phyloP scores from a whole-genome alignment of 208 protist species.

The Wallacemonas sp. region DNA sequence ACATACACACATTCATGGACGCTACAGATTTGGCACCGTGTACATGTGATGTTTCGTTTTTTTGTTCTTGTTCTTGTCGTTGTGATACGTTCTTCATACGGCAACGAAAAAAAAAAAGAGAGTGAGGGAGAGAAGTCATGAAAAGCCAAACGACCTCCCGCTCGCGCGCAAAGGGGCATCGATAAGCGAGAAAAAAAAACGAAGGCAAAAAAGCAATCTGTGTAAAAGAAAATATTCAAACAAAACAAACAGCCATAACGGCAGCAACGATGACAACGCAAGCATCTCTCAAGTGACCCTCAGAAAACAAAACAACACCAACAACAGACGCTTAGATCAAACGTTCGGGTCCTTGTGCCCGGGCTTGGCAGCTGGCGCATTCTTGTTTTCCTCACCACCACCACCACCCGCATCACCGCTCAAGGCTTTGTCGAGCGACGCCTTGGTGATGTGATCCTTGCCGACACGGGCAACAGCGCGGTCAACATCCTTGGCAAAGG shows the following conservation, averaged over 20 bases:
- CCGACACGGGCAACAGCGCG: slow-evolving; percentile 34
- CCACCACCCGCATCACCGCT: background rate
- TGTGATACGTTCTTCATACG: background rate
- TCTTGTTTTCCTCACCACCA: background rate
- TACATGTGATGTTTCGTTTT: background rate
- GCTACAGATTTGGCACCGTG: too few relatives aligned
- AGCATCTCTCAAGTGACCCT: too few relatives aligned
- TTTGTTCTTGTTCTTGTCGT: background rate
- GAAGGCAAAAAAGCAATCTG: background rate
- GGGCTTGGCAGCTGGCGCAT: background rate
- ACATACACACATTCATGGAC: too few relatives aligned
- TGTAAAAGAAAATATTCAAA: background rate
- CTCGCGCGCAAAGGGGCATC: background rate
- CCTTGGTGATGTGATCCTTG: slow-evolving; percentile 20
- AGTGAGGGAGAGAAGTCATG: too few relatives aligned
- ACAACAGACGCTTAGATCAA: too few relatives aligned
- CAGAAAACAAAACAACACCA: background rate
- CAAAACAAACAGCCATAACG: background rate
- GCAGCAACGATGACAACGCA: background rate
- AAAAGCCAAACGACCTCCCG: too few relatives aligned
- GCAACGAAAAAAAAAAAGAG: background rate
- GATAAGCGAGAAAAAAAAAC: background rate
- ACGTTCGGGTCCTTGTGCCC: background rate
- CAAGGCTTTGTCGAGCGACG: background rate
- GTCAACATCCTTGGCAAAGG: slow-evolving; percentile 56